Conservation (phyloP, 2,329 filamentous ascomycete species). For the Sporothrix brunneoviolacea region DNA sequence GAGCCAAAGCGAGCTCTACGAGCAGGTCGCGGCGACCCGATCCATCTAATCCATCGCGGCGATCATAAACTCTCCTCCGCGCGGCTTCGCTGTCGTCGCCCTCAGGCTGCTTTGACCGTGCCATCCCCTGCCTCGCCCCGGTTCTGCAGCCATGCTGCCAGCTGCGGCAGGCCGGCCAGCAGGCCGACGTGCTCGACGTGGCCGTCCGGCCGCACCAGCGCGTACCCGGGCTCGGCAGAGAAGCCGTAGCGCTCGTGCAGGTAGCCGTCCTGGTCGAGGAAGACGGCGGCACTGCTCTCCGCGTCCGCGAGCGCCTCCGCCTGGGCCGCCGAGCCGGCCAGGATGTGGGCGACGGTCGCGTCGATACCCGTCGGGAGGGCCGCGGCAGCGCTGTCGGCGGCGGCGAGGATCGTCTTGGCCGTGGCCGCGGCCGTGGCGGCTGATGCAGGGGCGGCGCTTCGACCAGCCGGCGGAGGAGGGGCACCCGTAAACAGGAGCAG, state of each 20-base stretch:
- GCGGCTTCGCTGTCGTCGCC: too few species aligned
- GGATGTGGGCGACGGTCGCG: not conserved
- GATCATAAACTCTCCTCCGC: too few species aligned
- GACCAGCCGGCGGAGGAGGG: too few species aligned
- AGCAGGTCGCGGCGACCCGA: too few species aligned
- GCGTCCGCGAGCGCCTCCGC: not conserved
- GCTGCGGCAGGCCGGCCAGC: slow-evolving; percentile 20
- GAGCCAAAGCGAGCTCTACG: too few species aligned
- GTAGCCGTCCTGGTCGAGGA: slow-evolving; percentile 20
- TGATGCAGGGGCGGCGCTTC: not conserved
- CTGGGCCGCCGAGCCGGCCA: slow-evolving; percentile 5
- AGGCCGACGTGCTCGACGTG: slow-evolving; percentile 28
- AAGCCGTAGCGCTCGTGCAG: slow-evolving; percentile 27
- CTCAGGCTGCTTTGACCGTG: too few species aligned
- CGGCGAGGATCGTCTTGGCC: not conserved
- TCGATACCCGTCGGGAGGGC: not conserved
- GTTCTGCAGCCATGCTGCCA: slow-evolving; percentile 16
- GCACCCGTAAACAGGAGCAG: slow-evolving; percentile 10
- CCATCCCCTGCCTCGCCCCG: not conserved
- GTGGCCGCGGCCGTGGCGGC: not conserved
- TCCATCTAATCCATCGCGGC: too few species aligned
- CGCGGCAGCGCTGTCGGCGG: slow-evolving; percentile 9
- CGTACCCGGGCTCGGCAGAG: slow-evolving; percentile 20
- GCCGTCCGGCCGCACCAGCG: slow-evolving; percentile 27
- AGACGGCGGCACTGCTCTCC: not conserved